A percentile compares a stretch with the other conserved stretches of the same genome.
Conservation (phyloP, 208 protist genomes). For the Zelonia costaricensis region DNA sequence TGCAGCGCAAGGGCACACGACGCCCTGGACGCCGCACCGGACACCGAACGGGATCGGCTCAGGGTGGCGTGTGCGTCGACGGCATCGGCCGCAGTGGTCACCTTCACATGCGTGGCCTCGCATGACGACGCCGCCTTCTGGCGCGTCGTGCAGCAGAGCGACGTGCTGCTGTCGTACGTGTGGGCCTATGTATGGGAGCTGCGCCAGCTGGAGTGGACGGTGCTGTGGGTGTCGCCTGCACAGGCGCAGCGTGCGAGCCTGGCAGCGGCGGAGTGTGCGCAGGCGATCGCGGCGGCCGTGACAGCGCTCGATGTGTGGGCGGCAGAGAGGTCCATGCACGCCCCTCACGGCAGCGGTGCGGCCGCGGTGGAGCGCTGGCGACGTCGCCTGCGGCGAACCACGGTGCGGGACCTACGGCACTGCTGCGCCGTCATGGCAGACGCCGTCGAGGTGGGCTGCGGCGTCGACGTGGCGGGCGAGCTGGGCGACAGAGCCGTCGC, state of each 20-base stretch:
- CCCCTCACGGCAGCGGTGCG: background rate
- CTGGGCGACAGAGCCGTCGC: constrained; percentile 6
- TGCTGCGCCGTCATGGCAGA: too few relatives aligned
- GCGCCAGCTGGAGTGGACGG: constrained; percentile 6
- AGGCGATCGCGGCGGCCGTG: constrained; percentile 16
- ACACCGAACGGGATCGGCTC: too few relatives aligned
- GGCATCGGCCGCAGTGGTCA: background rate
- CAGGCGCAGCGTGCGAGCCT: constrained; percentile 16
- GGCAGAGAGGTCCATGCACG: constrained; percentile 1
- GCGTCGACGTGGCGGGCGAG: too few relatives aligned
- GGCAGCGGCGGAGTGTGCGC: constrained; percentile 22
- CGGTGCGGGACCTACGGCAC: too few relatives aligned
- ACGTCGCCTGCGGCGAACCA: too few relatives aligned
- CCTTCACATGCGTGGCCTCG: background rate
- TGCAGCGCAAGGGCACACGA: background rate
- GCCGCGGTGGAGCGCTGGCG: background rate
- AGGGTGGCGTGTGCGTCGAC: background rate
- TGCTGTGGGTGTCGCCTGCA: constrained; percentile 21
- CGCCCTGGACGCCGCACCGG: background rate
- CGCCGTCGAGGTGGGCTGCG: too few relatives aligned
- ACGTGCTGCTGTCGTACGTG: constrained; percentile 13
- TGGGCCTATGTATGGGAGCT: constrained; percentile 9
- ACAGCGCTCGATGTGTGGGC: constrained; percentile 19
- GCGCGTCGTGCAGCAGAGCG: constrained; percentile 8
- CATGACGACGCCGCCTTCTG: constrained; percentile 1